Percentiles rank a stretch among this genome's conserved stretches.
Evolutionary conservation across 2,329 filamentous ascomycete species (phyloP).

Genomic region (Fusarium hainanense): DNA sequence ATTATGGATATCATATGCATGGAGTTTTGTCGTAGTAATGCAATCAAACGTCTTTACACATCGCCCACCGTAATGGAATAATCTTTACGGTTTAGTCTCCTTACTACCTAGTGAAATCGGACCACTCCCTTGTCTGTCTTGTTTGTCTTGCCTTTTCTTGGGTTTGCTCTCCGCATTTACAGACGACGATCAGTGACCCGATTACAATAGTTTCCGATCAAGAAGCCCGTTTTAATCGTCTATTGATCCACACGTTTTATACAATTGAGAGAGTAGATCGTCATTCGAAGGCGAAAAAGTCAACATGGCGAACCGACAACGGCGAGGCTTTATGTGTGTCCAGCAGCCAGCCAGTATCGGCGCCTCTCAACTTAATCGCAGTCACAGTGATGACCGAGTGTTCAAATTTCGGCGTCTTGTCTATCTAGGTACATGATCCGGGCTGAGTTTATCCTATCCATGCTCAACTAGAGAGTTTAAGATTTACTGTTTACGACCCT

Average conservation of each 20-base stretch:
- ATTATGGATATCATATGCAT: background rate
- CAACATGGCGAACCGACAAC: constrained; percentile 8
- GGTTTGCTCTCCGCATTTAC: constrained; percentile 28
- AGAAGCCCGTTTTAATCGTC: constrained; percentile 11
- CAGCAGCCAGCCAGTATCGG: background rate
- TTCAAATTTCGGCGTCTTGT: constrained; percentile 29
- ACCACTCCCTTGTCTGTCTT: background rate
- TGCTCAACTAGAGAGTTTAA: background rate
- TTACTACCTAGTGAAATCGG: constrained; percentile 4
- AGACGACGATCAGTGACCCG: constrained; percentile 21
- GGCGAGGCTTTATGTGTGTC: background rate
- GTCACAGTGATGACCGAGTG: background rate
- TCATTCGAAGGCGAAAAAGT: constrained; percentile 8
- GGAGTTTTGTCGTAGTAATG: constrained; percentile 32
- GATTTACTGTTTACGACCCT: background rate
- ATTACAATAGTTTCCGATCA: constrained; percentile 24
- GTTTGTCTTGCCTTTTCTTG: constrained; percentile 1
- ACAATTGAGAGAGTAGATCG: background rate
- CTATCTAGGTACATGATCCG: constrained; percentile 16
- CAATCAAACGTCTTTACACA: constrained; percentile 38
- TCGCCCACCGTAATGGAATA: constrained; percentile 35
- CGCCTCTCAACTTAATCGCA: constrained; percentile 1
- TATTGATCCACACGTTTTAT: constrained; percentile 3
- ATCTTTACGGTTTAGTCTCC: constrained; percentile 11
- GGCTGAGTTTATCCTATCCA: constrained; percentile 11